Base-by-base conservation (phyloP, 257 asterid species). In the Solanum tarapatanum region DNA sequence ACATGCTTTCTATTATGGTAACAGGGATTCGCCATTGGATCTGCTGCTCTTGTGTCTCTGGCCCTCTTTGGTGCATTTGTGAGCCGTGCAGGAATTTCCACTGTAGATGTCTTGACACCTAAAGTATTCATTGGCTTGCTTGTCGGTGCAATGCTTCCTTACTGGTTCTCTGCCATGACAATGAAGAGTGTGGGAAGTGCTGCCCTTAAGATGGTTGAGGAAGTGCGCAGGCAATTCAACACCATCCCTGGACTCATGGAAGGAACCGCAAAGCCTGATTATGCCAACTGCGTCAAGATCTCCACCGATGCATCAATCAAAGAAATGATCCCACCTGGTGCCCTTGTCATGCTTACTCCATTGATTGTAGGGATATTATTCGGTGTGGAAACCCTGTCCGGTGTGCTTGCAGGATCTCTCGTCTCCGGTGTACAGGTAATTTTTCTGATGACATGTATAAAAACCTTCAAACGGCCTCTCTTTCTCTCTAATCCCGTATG, bases 151-250 rank as follows among this genome's bases (percentile, higher is more conserved):
- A 95, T 95, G 98, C 98, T 95, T 88, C 98, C 98, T 36, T 94
- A 94, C 91, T 94, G 98, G 98, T 94, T 94, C 91, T 94, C 96
- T 30, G 98, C 98, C 90, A 93, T 94, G 98, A 95, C 98, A 37
- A 94, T 95, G 98, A 95, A 94, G 90, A 95, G 98, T 23, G 98
- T 95, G 4, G 98, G 98, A 37, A 95, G 93, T 87, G 98, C 98
- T 33, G 98, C 98, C 69, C 93, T 95, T 68, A 94, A 95, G 94
- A 94, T 95, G 98, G 98, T 95, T 90, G 97, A 95, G 88, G 98
- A 95, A 92, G 98, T 95, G 62, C 95, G 98, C 39, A 89, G 97
- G 79, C 98, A 94, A 88, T 94, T 94, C 68, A 94, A 94, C 91
- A 94, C 97, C 83, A 94, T 94, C 86, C 95, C 96, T 4, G 98